Evolutionary conservation across 768 basidiomycete genomes (phyloP), one percentile per base, ranked within the genome.

Genomic region (Coprinellus aureogranulatus): DNA sequence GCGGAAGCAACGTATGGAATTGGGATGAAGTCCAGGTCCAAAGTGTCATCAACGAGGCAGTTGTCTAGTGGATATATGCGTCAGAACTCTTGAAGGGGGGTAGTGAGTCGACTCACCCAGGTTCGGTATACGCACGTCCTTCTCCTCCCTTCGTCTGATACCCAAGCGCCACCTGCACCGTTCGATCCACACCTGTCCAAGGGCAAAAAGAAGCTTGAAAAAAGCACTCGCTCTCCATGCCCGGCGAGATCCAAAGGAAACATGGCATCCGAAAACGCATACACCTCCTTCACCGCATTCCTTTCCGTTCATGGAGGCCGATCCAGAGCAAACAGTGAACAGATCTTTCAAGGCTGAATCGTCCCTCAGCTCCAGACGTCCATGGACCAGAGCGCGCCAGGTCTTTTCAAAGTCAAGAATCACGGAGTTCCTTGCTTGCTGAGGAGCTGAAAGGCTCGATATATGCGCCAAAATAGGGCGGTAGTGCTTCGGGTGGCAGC

Each of bases 21-120:
- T 5, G 49, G 49, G 6, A 51, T 37, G 49, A 51, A 51, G 30
- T 51, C 49, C 49, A 51, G 49, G 27, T 51, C 49, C 11, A 51
- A 2, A 1, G 49, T 51, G 28, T 51, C 30, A 18, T 51, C 22
- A 18, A 51, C 20, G 14, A 34, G 22, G 49, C 49, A 51, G 16
- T 27, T 28, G 11, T 37, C 49, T 51, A 26, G 16, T 28, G 25
- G n/a, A 8, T 44, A 28, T 23, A 23, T 48, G 23, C 22, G 12
- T 25, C 12, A 25, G 23, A 48, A 23, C 9, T 28, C 22, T 6
- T 4, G 22, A 20, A 11, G 2, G 11, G 2, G 22, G 1, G 34
- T 1, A 5, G 4, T 37, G 31, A 51, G 12, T 6, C 5, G 31
- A 30, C 23, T 48, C 31, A 51, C 49, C 31, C 9, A 51, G 31